Evolutionary conservation across 345 rosid genomes (phyloP).

Genomic region (Gossypium herbaceum): DNA sequence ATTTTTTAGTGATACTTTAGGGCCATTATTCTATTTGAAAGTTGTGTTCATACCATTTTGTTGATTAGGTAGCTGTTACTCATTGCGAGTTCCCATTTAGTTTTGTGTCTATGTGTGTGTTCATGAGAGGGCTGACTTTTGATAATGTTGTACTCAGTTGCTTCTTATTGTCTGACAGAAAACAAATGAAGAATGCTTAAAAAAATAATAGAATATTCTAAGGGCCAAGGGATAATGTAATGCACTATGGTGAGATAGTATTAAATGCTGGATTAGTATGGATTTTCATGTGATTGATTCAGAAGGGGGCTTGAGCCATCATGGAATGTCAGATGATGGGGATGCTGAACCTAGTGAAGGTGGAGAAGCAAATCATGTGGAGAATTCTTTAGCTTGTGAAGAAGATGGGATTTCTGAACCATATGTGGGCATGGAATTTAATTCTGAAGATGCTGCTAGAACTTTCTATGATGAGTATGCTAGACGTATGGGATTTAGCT

Average conservation of each 20-base stretch:
- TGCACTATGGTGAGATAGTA: background rate
- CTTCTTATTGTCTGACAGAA: background rate
- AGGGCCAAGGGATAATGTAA: background rate
- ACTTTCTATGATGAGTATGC: slow-evolving; percentile 73
- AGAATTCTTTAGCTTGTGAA: slow-evolving; percentile 36
- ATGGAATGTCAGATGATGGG: slow-evolving; percentile 45
- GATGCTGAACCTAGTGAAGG: slow-evolving; percentile 52
- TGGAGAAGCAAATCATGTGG: slow-evolving; percentile 38
- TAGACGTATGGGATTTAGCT: slow-evolving; percentile 59
- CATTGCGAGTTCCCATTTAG: background rate
- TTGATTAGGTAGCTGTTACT: background rate
- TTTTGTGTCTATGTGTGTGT: background rate
- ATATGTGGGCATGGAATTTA: slow-evolving; percentile 72
- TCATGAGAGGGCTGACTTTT: background rate
- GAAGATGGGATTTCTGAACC: slow-evolving; percentile 63
- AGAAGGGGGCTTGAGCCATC: slow-evolving; percentile 31
- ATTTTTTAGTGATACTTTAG: background rate
- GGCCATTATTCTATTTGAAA: slow-evolving; percentile 2
- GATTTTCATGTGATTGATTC: slow-evolving; percentile 44
- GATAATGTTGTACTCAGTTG: slow-evolving; percentile 7
- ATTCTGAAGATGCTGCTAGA: slow-evolving; percentile 71
- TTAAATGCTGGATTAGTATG: slow-evolving; percentile 25
- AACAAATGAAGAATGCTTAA: slow-evolving; percentile 18
- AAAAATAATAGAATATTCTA: slow-evolving; percentile 3
- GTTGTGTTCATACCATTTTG: background rate